A percentile compares a stretch with the other conserved stretches of the same genome.
Conservation (phyloP, 148 eudicot species). For the Fallopia convolvulus region DNA sequence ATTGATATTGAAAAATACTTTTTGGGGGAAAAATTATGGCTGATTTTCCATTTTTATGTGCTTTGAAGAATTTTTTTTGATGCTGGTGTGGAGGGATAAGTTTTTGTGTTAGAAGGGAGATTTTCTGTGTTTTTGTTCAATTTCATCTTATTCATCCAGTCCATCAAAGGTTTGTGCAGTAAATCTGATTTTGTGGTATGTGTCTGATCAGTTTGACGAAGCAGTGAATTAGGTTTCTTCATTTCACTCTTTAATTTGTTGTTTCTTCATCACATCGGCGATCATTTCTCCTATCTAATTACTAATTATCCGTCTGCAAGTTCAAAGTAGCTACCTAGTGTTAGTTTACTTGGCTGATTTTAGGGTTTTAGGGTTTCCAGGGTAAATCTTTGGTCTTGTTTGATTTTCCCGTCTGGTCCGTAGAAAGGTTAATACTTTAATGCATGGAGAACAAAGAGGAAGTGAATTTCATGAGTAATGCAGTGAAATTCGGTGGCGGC, state of each 20-base stretch:
- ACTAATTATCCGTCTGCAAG: not conserved
- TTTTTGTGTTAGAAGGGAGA: not conserved
- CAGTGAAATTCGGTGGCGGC: slow-evolving; percentile 39
- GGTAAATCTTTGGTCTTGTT: slow-evolving; percentile 17
- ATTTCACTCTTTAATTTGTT: not conserved
- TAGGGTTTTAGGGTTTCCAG: slow-evolving; percentile 19
- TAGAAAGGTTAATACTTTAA: slow-evolving; percentile 15
- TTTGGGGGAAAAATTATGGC: slow-evolving; percentile 3
- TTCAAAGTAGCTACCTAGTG: not conserved
- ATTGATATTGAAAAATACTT: slow-evolving; percentile 13
- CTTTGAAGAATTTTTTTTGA: slow-evolving; percentile 17
- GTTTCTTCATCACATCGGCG: slow-evolving; percentile 6
- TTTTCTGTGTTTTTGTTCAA: slow-evolving; percentile 20
- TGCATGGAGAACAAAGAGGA: slow-evolving; percentile 71
- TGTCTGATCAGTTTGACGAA: slow-evolving; percentile 5
- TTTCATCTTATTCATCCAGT: slow-evolving; percentile 1
- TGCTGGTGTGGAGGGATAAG: slow-evolving; percentile 17
- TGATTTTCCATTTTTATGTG: not conserved
- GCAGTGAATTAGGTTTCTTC: slow-evolving; percentile 6
- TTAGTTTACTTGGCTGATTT: not conserved
- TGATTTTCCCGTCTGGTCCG: slow-evolving; percentile 10
- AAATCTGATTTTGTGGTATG: slow-evolving; percentile 18
- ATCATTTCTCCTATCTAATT: not conserved
- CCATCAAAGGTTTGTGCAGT: not conserved
- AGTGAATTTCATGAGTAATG: slow-evolving; percentile 30